Base-by-base conservation (phyloP, 306 rosid species). In the Prunus dulcis region DNA sequence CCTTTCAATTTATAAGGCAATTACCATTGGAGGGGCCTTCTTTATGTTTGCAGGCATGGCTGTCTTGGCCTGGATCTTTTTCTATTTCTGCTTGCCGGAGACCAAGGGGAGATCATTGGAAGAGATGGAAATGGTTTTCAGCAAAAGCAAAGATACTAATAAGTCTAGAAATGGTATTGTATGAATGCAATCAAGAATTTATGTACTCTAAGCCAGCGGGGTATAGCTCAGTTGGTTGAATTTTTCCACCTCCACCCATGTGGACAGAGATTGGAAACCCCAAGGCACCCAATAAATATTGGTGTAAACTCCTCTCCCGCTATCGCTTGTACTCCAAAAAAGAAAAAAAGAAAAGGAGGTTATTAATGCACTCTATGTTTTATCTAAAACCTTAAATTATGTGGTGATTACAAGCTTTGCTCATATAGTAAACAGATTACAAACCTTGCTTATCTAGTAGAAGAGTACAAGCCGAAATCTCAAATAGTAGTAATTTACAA, bases 21-120 rank as follows among this genome's bases (percentile, higher is more conserved):
- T 95, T 4, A 92, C 96, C 0, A 89, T 95, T 0, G 98, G 98
- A 23, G 97, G 97, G 14, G 63, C 82, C 19, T 90, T 87, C 87
- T 95, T 89, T 76, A 50, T 95, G 91, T 95, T 90, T 76, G 86
- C 91, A 17, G 93, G 86, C 2, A 58, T 92, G 3, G 82, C 93
- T 46, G 47, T 86, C 0, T 19, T 89, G 19, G 94, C 97, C 58
- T 84, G 93, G 90, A 0, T 74, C 0, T 95, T 92, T 82, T 90
- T 95, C 82, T 95, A 70, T 25, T 80, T 81, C 74, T 89, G 71
- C 55, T 75, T 89, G 62, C 98, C 98, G 6, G 98, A 94, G 85
- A 95, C 96, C 25, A 90, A 89, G 47, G 97, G 97, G 12, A 85
- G 55, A 63, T 30, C 96, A 0, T 84, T 95, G 86, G 98, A 95